These are phyloP conservation scores for Aspergillus sclerotiicarbonarius DNA, from an alignment of 495 filamentous ascomycete species.

Conservation along the genomic window DNA sequence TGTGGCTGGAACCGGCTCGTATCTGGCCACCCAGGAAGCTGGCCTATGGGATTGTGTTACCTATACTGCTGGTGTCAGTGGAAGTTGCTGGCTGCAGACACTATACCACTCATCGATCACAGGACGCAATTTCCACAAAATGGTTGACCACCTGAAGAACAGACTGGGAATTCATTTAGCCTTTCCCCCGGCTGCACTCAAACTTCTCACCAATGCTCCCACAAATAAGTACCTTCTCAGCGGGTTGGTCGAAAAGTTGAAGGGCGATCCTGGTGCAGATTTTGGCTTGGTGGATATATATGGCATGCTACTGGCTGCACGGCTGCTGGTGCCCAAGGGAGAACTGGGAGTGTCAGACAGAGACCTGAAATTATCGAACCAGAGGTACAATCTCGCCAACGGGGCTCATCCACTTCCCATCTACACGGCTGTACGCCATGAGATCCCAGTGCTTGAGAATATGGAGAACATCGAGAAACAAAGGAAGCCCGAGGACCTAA, in stretches of 20 bases:
- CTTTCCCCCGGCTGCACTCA: slow-evolving; percentile 79
- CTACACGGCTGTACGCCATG: slow-evolving; percentile 91
- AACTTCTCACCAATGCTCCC: slow-evolving; percentile 72
- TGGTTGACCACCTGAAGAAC: slow-evolving; percentile 82
- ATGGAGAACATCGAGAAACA: slow-evolving; percentile 21
- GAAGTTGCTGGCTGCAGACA: slow-evolving; percentile 91
- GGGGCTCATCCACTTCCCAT: slow-evolving; percentile 88
- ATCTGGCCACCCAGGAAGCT: slow-evolving; percentile 73
- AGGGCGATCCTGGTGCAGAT: slow-evolving; percentile 73
- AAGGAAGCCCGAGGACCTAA: slow-evolving; percentile 47
- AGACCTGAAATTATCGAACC: slow-evolving; percentile 88
- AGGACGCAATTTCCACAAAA: slow-evolving; percentile 55
- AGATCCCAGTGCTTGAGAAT: slow-evolving; percentile 68
- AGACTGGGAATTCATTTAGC: slow-evolving; percentile 85
- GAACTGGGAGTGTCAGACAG: slow-evolving; percentile 69
- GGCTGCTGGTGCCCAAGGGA: slow-evolving; percentile 80
- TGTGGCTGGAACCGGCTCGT: slow-evolving; percentile 83
- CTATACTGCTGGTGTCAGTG: slow-evolving; percentile 92
- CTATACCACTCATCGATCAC: slow-evolving; percentile 87
- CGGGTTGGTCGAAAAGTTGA: slow-evolving; percentile 85
- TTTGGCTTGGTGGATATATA: slow-evolving; percentile 93
- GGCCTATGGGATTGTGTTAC: slow-evolving; percentile 91
- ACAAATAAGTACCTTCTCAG: slow-evolving; percentile 90
- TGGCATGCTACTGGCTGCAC: slow-evolving; percentile 77
- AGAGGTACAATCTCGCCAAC: slow-evolving; percentile 65